Evolutionary conservation across 1,284 basidiomycete species (phyloP), one percentile per base, ranked within the genome.

Genomic region (Schizophyllum commune): DNA sequence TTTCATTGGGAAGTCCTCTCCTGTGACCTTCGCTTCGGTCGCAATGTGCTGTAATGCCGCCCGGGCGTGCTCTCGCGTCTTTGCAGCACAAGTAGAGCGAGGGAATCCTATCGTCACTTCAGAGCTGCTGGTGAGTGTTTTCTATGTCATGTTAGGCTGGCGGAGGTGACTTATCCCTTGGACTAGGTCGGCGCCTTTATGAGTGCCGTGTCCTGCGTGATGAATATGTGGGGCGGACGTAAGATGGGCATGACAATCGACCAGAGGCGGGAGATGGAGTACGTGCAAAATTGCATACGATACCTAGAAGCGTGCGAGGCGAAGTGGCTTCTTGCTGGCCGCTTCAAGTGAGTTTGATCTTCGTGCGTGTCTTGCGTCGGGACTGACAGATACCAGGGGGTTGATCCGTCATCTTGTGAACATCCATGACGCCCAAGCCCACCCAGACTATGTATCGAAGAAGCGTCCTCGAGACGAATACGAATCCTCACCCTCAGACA

Each of bases 1-100:
- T 20, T 76, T 75, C 61, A 69, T 74, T 11, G 74, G 74, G 20
- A 77, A 79, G 59, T 73, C 75, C 5, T 78, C 79, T 0, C 70
- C 76, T 1, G 69, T 83, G 6, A 75, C 81, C 1, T 78, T 80
- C 63, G 80, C 86, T 0, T 88, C 87, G 0, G 75, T 89, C 9
- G 83, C 85, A 0, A 88, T 89, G 56, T 90, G 88, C 69, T 82
- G 82, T 22, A 88, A 86, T 62, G 87, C 87, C 3, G 84, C 88
- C 4, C 75, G 86, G 13, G 80, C 83, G 1, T 85, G 81, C 62
- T 80, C 79, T 58, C 85, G 85, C 66, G 77, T 89, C 47, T 71
- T 47, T 47, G 39, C 39, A 17, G 39, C 39, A 8, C 39, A 47
- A 8, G 39, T 47, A 2, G 39, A 11, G 39, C 39, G 39, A 17